Base-by-base conservation (phyloP, 495 filamentous ascomycete genomes). In the Lepidopterella palustris region DNA sequence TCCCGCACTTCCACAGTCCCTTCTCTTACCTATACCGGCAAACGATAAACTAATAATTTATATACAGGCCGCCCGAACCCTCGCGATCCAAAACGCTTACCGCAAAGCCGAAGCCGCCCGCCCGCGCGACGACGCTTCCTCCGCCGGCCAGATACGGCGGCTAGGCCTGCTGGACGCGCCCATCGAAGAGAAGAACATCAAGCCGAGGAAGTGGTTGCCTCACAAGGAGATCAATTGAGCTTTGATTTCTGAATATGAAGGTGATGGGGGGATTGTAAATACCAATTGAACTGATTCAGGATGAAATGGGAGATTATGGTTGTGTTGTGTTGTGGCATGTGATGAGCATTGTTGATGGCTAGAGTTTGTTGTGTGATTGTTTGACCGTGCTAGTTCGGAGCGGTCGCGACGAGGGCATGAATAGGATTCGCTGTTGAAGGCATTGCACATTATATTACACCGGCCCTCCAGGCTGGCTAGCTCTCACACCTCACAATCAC, bases 11-110 rank as follows among this genome's bases (percentile, higher is more conserved):
- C 6, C 39, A 42, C 2, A 42, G 1, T 20, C 39, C 1, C 8
- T 42, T 15, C 32, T n/a, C n/a, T n/a, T n/a, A n/a, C n/a, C n/a
- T n/a, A 39, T 8, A 6, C 32, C 32, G 32, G 32, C 32, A 39
- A 39, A 8, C 32, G 8, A 6, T 15, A 39, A 6, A 23, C 18
- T 49, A 23, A 23, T 13, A 47, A 23, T 18, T n/a, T n/a, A 10
- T 2, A 21, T 29, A 69, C 69, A 98, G 92, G 84, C 82, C 66
- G 81, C 88, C 45, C 88, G 91, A 78, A 82, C 85, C 50, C 79
- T 78, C 70, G 81, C 82, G 58, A 77, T 98, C 62, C 92, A 97
- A 78, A 80, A 81, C 42, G 93, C 93, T 55, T 97, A 95, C 74
- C 82, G 89, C 68, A 89, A 89, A 74, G 84, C 86, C 26, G 84